phyloP scores from a whole-genome alignment of 2,329 filamentous ascomycete species.

The Geosmithia flava region DNA sequence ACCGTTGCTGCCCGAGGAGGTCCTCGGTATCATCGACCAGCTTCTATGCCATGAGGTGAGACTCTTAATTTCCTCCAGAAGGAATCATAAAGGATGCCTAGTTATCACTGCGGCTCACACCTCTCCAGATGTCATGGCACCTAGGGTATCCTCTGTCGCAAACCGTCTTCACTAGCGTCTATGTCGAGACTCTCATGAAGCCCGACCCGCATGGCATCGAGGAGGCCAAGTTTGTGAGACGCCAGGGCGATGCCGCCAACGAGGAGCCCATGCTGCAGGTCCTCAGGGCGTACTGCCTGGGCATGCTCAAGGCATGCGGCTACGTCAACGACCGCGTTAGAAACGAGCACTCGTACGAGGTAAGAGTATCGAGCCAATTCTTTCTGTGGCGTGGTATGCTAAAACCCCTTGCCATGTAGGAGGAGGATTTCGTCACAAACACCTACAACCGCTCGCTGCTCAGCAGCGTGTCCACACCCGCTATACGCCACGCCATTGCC shows the following conservation, averaged over 20 bases:
- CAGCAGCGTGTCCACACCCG: slow-evolving; percentile 42
- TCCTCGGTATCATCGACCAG: slow-evolving; percentile 90
- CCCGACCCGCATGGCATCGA: slow-evolving; percentile 51
- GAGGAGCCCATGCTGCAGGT: slow-evolving; percentile 44
- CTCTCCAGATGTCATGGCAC: slow-evolving; percentile 78
- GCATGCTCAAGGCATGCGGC: slow-evolving; percentile 70
- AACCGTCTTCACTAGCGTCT: slow-evolving; percentile 84
- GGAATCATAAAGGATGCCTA: neutral
- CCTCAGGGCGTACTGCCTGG: slow-evolving; percentile 76
- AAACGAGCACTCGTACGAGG: slow-evolving; percentile 84
- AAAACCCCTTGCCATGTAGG: slow-evolving; percentile 31
- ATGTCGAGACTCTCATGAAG: slow-evolving; percentile 73
- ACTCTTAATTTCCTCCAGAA: neutral
- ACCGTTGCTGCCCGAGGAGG: slow-evolving; percentile 60
- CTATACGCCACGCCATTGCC: slow-evolving; percentile 42
- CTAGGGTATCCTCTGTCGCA: slow-evolving; percentile 91
- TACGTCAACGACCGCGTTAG: slow-evolving; percentile 67
- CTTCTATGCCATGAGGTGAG: slow-evolving; percentile 75
- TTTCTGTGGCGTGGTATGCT: neutral
- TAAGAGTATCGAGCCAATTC: slow-evolving; percentile 15
- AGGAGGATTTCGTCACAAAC: slow-evolving; percentile 94
- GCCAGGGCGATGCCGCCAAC: slow-evolving; percentile 13
- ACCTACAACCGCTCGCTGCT: slow-evolving; percentile 75
- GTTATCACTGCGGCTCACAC: slow-evolving; percentile 1
- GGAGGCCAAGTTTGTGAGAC: slow-evolving; percentile 49